A percentile compares a stretch with the other conserved stretches of the same genome.
phyloP scores from a whole-genome alignment of 345 rosid species.

The Eucalyptus shirleyi region DNA sequence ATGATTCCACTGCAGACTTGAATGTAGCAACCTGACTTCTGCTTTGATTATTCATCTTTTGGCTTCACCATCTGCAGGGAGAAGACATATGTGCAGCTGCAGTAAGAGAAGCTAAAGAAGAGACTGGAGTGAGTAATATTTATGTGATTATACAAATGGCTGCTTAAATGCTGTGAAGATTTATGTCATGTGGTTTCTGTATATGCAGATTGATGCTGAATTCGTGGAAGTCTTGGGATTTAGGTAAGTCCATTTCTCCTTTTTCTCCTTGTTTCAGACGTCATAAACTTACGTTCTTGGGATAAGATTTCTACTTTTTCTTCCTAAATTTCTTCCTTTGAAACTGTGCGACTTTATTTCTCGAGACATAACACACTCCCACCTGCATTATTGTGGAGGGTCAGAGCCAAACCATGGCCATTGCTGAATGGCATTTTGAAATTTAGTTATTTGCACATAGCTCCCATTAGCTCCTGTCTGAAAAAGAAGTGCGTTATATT shows the following conservation, averaged over 20 bases:
- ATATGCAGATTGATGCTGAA: slow-evolving; percentile 66
- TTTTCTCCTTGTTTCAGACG: background rate
- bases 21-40: background rate
- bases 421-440: background rate
- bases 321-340: background rate
- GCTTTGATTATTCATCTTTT: background rate
- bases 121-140: slow-evolving; percentile 60
- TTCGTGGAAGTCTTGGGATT: slow-evolving; percentile 69
- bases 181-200: background rate
- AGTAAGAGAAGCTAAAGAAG: slow-evolving; percentile 89
- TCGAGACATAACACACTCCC: background rate
- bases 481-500: background rate
- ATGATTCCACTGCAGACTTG: background rate
- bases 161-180: background rate
- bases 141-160: background rate
- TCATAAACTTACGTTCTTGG: background rate
- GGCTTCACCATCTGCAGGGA: slow-evolving; percentile 34
- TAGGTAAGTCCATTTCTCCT: slow-evolving; percentile 24
- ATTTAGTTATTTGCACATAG: background rate
- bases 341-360: background rate
- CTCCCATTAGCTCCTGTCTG: background rate
- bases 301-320: background rate
- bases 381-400: background rate
- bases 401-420: background rate
- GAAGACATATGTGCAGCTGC: slow-evolving; percentile 72